A percentile compares a stretch with the other conserved stretches of the same genome.
Conservation (phyloP, 2,329 filamentous ascomycete species). For the Pseudogymnoascus sp. region DNA sequence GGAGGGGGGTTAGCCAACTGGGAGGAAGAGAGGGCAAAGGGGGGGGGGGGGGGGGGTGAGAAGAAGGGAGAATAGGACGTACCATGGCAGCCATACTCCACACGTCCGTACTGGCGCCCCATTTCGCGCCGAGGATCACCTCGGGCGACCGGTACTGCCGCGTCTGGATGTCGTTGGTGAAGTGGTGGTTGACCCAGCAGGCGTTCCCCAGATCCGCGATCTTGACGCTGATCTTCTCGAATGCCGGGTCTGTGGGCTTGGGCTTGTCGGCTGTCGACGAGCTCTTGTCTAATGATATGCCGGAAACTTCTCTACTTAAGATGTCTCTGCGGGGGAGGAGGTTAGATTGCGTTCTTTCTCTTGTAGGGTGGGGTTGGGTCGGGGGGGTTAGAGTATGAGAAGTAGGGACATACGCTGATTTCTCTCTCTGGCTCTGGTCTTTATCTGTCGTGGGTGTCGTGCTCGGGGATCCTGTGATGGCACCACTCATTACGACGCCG, state of each 20-base stretch:
- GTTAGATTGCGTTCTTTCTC: background rate
- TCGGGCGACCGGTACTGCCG: constrained; percentile 95
- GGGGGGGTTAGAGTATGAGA: background rate
- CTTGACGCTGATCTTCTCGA: constrained; percentile 77
- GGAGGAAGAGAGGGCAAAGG: background rate
- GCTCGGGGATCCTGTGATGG: constrained; percentile 23
- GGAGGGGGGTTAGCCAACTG: background rate
- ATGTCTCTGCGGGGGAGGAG: constrained; percentile 53
- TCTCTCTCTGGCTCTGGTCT: constrained; percentile 74
- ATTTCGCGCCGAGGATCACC: constrained; percentile 92
- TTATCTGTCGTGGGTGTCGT: constrained; percentile 41
- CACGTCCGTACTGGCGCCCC: constrained; percentile 98
- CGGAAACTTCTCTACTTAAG: constrained; percentile 84
- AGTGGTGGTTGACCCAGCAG: constrained; percentile 98
- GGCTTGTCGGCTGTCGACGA: constrained; percentile 48
- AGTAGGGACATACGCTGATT: constrained; percentile 67
- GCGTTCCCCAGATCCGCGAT: constrained; percentile 97
- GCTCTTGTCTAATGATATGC: constrained; percentile 81
- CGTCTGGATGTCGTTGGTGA: constrained; percentile 98
- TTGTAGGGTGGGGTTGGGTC: background rate
- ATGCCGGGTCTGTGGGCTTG: constrained; percentile 45
- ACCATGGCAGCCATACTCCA: constrained; percentile 99
- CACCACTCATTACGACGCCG: constrained; percentile 45
- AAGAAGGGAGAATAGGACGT: constrained; percentile 28
- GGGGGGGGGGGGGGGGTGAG: background rate